These are phyloP conservation scores for Croton setiger DNA, from an alignment of 441 rosid species.

Conservation along the genomic window DNA sequence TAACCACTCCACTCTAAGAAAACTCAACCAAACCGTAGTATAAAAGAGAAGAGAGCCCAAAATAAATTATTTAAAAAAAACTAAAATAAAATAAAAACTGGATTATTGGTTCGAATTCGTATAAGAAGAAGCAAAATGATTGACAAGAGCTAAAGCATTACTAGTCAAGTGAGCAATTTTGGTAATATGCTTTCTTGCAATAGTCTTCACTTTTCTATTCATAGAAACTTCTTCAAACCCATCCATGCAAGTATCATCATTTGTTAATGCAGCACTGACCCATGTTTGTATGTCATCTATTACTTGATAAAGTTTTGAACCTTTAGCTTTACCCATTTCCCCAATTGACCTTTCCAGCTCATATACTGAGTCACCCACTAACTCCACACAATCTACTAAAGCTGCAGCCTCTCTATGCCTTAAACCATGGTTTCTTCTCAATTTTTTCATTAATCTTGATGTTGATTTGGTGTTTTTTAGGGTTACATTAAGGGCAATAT, in stretches of 20 bases:
- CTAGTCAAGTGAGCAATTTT: conserved; percentile 53
- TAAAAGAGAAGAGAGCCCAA: not conserved
- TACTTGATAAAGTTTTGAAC: conserved; percentile 32
- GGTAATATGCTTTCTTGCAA: conserved; percentile 37
- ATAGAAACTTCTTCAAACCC: conserved; percentile 36
- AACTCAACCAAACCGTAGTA: not conserved
- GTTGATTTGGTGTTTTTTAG: conserved; percentile 39
- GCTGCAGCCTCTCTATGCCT: conserved; percentile 41
- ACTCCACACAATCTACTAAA: conserved; percentile 55
- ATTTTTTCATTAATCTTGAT: conserved; percentile 31
- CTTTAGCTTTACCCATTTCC: conserved; percentile 36
- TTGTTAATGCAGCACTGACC: conserved; percentile 75
- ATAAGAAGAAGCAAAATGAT: conserved; percentile 44
- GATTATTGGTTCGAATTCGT: not conserved
- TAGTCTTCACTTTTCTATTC: conserved; percentile 32
- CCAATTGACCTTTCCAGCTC: conserved; percentile 50
- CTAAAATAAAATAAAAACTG: not conserved
- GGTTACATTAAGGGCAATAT: conserved; percentile 54
- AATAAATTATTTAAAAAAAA: not conserved
- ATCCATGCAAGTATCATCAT: conserved; percentile 68
- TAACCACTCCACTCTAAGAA: not conserved
- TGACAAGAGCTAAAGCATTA: conserved; percentile 65
- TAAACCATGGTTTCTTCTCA: conserved; percentile 33
- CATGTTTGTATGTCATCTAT: conserved; percentile 64
- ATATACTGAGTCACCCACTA: conserved; percentile 44